phyloP scores from a whole-genome alignment of 1,139 yeast genomes.

The Taphrina flavorubra region DNA sequence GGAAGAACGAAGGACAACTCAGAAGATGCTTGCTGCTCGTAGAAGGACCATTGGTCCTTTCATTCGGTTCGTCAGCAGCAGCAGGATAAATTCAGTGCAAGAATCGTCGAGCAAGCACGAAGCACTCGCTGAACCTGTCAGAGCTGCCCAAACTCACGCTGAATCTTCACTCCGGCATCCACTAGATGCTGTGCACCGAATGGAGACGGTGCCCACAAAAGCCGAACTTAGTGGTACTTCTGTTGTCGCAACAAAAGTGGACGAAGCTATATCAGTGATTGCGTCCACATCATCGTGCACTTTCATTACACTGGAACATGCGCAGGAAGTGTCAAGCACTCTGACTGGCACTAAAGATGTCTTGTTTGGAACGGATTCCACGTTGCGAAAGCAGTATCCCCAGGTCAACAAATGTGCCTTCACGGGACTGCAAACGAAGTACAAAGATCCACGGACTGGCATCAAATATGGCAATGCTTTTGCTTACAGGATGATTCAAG shows the following conservation, averaged over 20 bases:
- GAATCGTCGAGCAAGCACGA: background rate
- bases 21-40: slow-evolving; percentile 15
- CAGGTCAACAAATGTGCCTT: slow-evolving; percentile 30
- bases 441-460: slow-evolving; percentile 41
- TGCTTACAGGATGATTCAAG: slow-evolving; percentile 25
- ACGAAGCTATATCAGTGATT: background rate
- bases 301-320: slow-evolving; percentile 21
- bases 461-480: slow-evolving; percentile 16
- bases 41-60: slow-evolving; percentile 14
- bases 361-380: slow-evolving; percentile 3
- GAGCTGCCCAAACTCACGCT: background rate
- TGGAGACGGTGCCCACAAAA: background rate
- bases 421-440: slow-evolving; percentile 38
- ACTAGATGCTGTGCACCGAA: slow-evolving; percentile 8
- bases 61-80: slow-evolving; percentile 18
- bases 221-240: background rate
- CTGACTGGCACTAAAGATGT: background rate
- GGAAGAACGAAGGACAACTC: slow-evolving; percentile 54
- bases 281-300: slow-evolving; percentile 3
- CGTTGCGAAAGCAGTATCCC: background rate
- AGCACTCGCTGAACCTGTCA: background rate
- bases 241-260: background rate
- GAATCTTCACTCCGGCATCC: slow-evolving; percentile 17
- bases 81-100: background rate
- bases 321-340: slow-evolving; percentile 4